Evolutionary conservation across 495 filamentous ascomycete genomes (phyloP), one percentile per base, ranked within the genome.

Genomic region (Penicillium soppii): DNA sequence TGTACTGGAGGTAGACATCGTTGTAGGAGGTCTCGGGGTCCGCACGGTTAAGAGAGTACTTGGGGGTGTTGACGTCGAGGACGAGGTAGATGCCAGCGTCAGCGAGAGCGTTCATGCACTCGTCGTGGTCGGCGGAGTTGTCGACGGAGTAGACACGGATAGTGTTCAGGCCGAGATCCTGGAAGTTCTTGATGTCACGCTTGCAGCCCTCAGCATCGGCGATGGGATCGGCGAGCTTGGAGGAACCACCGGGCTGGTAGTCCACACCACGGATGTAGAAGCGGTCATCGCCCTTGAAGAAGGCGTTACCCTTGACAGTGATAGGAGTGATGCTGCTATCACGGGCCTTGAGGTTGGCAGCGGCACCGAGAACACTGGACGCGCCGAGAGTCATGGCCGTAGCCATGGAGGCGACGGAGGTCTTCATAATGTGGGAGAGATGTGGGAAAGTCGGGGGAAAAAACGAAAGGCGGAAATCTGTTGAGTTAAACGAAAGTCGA

Each of bases 221-320:
- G 42, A 97, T 84, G 37, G 92, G 92, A 59, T 98, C 92, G 16
- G 66, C 59, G 47, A 88, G 79, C 44, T 84, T 73, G 19, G 90
- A 92, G 17, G 89, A 87, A 52, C 92, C 92, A 53, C 92, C 91
- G 42, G 92, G 92, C 68, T 96, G 92, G 72, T 95, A 97, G 77
- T 96, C 92, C 56, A 97, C 85, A 65, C 92, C 92, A 37, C 91
- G 88, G 43, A 97, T 83, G 68, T 97, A 97, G 82, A 96, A 97
- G 53, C 92, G 86, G 9, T 83, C 69, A 53, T 81, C 69, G 49
- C 89, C 91, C 59, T 87, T 79, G 77, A 91, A 97, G 81, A 97
- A 96, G 43, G 92, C 91, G 68, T 83, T 67, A 66, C 85, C 71
- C 73, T 82, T 77, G 74, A 80, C 67, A 38, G 81, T 79, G 74